Evolutionary conservation across 2,329 filamentous ascomycete genomes (phyloP).

Genomic region (Fusarium sp.): DNA sequence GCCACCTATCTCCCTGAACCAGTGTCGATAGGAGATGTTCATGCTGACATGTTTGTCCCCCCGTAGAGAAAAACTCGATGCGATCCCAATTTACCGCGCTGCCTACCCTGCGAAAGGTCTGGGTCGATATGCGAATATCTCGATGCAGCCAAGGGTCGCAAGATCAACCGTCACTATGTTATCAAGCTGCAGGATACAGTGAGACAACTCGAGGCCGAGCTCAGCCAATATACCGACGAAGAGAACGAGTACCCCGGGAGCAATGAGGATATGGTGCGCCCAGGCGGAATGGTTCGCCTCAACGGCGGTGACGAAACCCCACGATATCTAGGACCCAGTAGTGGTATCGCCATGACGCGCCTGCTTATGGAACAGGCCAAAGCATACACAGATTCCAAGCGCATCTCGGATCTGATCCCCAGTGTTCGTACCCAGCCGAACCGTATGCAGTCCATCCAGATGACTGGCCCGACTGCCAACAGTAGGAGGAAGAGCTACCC

Average conservation of each 20-base stretch:
- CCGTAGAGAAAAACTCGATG: conserved; percentile 91
- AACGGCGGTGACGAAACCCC: conserved; percentile 86
- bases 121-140: conserved; percentile 95
- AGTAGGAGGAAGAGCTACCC: conserved; percentile 88
- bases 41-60: conserved; percentile 23
- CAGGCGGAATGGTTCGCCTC: conserved; percentile 85
- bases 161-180: conserved; percentile 91
- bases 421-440: conserved; percentile 69
- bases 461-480: conserved; percentile 60
- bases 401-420: conserved; percentile 91
- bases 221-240: conserved; percentile 81
- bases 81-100: conserved; percentile 91
- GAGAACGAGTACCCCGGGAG: conserved; percentile 76
- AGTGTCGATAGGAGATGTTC: not conserved
- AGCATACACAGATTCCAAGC: conserved; percentile 88
- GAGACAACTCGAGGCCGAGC: conserved; percentile 81
- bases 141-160: conserved; percentile 86
- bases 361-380: conserved; percentile 97
- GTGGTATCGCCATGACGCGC: conserved; percentile 93
- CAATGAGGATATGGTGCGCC: conserved; percentile 86
- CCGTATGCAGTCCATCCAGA: conserved; percentile 69
- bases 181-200: conserved; percentile 91
- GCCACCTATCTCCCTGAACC: conserved; percentile 8
- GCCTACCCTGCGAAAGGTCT: conserved; percentile 90
- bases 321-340: conserved; percentile 91